Base-by-base conservation (phyloP, 2,329 filamentous ascomycete genomes). In the Aureobasidium zeae region DNA sequence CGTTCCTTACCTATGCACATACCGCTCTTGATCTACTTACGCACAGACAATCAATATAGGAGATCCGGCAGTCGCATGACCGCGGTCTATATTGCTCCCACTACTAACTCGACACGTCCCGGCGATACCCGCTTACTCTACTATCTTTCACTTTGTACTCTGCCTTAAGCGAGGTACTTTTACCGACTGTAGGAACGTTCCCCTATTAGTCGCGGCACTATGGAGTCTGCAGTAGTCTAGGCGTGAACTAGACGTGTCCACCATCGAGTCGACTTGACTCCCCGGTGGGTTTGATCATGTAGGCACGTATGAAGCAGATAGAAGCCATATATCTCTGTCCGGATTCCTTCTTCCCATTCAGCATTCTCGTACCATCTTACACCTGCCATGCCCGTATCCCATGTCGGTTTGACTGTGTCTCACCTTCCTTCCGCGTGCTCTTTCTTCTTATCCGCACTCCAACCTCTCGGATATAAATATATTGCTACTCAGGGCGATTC, bases 341-440 rank as follows among this genome's bases (percentile, higher is more conserved):
- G n/a, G 17, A 16, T 37, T 34, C 12, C 21, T 33, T 12, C 12
- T 29, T 29, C 24, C 17, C 38, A 29, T 20, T 44, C 25, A 9
- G 15, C 26, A 22, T 17, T 31, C 19, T n/a, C 21, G 24, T 10
- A 25, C 20, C 42, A 45, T n/a, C n/a, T n/a, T n/a, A 36, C 37
- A 22, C 28, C 28, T 41, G 34, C 19, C 38, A 81, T 81, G 77
- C 75, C 76, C 46, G 63, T 78, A 53, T 76, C 76, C 31, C 76
- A 78, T 57, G 69, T 79, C 48, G 76, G 74, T 48, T 67, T 81
- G 49, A 78, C 75, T 26, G 86, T 94, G 57, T 80, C 79, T 48
- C 80, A 88, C 62, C 76, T 94, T 43, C 77, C 86, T 44, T 77
- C 80, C 25, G 83, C 86, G 3, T 78, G 82, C 37, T 91, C 86